Evolutionary conservation across 2,329 filamentous ascomycete species (phyloP).

Genomic region (Fusarium continuum): DNA sequence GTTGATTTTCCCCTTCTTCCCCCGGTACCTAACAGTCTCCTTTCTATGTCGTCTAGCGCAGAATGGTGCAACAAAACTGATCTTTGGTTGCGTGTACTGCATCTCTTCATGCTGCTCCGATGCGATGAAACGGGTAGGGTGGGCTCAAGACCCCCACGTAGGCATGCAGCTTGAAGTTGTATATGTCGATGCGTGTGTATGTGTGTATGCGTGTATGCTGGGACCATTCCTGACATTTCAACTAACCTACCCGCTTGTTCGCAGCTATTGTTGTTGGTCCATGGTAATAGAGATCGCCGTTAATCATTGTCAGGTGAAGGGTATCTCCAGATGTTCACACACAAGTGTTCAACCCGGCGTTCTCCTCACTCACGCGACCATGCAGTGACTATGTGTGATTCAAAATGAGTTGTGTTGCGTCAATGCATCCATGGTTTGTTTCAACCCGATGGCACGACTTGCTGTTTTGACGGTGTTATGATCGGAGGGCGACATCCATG

Average conservation of each 20-base stretch:
- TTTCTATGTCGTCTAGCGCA: not conserved
- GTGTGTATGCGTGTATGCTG: no score
- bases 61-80: not conserved
- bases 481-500: not conserved
- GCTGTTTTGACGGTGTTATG: not conserved
- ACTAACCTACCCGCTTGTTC: not conserved
- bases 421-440: not conserved
- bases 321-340: not conserved
- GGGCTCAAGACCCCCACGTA: not conserved
- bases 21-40: not conserved
- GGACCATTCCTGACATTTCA: not conserved
- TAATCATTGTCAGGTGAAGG: conserved; percentile 4
- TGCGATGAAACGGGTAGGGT: not conserved
- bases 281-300: not conserved
- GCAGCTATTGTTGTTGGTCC: not conserved
- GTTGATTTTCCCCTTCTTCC: not conserved
- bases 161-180: not conserved
- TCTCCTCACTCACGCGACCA: not conserved
- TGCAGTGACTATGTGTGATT: not conserved
- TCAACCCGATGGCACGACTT: not conserved
- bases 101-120: not conserved
- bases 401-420: conserved; percentile 9
- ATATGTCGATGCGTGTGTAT: conserved; percentile 4
- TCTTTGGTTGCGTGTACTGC: not conserved
- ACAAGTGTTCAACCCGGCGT: not conserved